phyloP scores from a whole-genome alignment of 106 monocot species.

The Dendrobium nobile region DNA sequence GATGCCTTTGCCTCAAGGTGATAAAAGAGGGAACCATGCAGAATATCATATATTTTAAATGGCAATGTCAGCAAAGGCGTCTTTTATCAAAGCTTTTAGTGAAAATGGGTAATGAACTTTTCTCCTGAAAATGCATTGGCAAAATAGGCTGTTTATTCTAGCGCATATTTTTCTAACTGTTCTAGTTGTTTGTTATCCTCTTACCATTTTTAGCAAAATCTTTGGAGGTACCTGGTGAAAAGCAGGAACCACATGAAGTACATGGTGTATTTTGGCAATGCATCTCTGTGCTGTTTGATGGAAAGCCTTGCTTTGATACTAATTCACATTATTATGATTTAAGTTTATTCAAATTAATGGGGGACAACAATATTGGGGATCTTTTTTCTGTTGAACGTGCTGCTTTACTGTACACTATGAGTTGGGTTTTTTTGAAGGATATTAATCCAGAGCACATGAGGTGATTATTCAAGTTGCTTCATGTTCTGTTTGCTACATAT shows the following conservation, averaged over 20 bases:
- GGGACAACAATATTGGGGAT: slow-evolving; percentile 27
- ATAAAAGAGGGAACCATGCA: slow-evolving; percentile 28
- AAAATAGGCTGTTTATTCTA: background rate
- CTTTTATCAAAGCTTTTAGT: slow-evolving; percentile 34
- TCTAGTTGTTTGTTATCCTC: background rate
- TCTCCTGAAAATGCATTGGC: background rate
- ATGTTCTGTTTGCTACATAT: slow-evolving; percentile 2
- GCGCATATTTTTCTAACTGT: background rate
- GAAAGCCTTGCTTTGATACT: slow-evolving; percentile 13
- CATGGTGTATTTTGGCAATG: slow-evolving; percentile 61
- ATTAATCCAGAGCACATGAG: slow-evolving; percentile 41
- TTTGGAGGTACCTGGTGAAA: slow-evolving; percentile 18
- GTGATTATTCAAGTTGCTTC: slow-evolving; percentile 5
- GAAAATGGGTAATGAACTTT: slow-evolving; percentile 42
- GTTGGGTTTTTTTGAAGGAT: slow-evolving; percentile 55
- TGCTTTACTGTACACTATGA: slow-evolving; percentile 51
- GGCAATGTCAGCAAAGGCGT: slow-evolving; percentile 38
- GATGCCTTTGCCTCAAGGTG: slow-evolving; percentile 35
- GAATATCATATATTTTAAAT: slow-evolving; percentile 43
- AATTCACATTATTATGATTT: slow-evolving; percentile 8
- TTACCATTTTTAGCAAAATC: slow-evolving; percentile 36
- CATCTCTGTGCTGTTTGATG: slow-evolving; percentile 41
- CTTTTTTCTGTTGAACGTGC: slow-evolving; percentile 59
- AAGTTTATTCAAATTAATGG: slow-evolving; percentile 40
- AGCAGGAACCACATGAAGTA: slow-evolving; percentile 44